Base-by-base conservation (phyloP, 768 basidiomycete genomes). In the Pholiota molesta region DNA sequence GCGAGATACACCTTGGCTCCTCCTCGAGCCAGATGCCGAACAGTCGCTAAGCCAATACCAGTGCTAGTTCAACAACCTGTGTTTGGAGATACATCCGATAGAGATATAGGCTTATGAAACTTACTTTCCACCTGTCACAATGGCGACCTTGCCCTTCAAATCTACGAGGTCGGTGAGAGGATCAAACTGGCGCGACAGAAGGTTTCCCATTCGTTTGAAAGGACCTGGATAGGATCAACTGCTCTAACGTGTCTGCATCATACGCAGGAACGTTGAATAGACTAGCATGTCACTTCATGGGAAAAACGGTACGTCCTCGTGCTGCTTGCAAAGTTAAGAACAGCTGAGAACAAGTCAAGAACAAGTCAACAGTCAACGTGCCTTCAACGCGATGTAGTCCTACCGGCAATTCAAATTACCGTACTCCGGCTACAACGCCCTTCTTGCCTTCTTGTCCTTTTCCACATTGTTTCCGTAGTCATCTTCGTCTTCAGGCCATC, bases 1-100 rank as follows among this genome's bases (percentile, higher is more conserved):
- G 79, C 83, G 63, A 89, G 77, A 64, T 87, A 87, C 6, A 88
- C 83, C 65, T 83, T 87, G 5, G 86, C 86, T 16, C 86, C 85
- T 8, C 73, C 76, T 7, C 77, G 75, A 0, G 80, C 84, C 19
- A 89, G 80, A 63, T 81, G 79, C 55, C 78, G 76, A 19, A 85
- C 78, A 0, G 83, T 86, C 0, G 77, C 77, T 16, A 62, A 47
- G 16, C 62, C 64, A 52, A 74, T 73, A 1, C 70, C 74, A 37
- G 47, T 14, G 47, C 47, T 49, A 49, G 21, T 10, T 23, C 19
- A 49, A 26, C 0, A 26, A 26, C 16, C 19, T 44, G 23, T 44
- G 23, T 13, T 49, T 14, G 10, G 19, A 21, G 5, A 13, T 19
- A 19, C 23, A 19, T 28, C 11, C 23, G 5, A 49, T 14, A 13